Percentiles rank a stretch among this genome's conserved stretches.
phyloP scores from a whole-genome alignment of 768 basidiomycete species.

The Tephrocybe sp. region DNA sequence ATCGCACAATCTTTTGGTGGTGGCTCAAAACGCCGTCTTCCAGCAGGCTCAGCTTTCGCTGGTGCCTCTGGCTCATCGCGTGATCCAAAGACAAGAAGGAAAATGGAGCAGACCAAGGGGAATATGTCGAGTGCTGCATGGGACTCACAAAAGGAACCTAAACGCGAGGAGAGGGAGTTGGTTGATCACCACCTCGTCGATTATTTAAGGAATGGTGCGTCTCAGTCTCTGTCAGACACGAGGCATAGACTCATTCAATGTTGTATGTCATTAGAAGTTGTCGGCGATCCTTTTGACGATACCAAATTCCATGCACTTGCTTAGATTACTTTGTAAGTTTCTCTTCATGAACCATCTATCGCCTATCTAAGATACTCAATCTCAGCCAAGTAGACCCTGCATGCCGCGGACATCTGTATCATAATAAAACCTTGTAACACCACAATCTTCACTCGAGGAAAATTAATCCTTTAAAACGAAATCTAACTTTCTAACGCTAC shows the following conservation, averaged over 20 bases:
- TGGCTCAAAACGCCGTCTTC: conserved; percentile 49
- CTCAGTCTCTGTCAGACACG: not conserved
- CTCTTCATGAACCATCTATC: no score
- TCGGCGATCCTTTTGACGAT: conserved; percentile 55
- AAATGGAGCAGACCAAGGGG: conserved; percentile 36
- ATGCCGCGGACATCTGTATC: conserved; percentile 1
- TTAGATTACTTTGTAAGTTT: not conserved
- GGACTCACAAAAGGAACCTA: conserved; percentile 33
- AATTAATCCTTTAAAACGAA: not conserved
- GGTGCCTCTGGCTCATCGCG: conserved; percentile 36
- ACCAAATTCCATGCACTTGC: conserved; percentile 22
- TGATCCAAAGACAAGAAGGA: conserved; percentile 49
- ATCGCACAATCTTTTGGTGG: conserved; percentile 31
- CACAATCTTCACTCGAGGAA: not conserved
- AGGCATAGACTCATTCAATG: conserved; percentile 2
- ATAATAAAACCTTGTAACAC: conserved; percentile 7
- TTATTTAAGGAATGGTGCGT: conserved; percentile 51
- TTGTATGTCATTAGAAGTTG: conserved; percentile 33
- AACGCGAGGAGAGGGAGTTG: conserved; percentile 55
- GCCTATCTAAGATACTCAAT: no score
- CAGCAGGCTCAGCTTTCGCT: conserved; percentile 41
- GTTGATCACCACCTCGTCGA: conserved; percentile 49
- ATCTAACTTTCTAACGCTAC: conserved; percentile 5
- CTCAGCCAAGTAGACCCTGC: not conserved
- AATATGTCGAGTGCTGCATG: conserved; percentile 18